Percentiles rank a stretch among this genome's conserved stretches.
Conservation (phyloP, 2,329 filamentous ascomycete genomes). For the Fusarium sp. region DNA sequence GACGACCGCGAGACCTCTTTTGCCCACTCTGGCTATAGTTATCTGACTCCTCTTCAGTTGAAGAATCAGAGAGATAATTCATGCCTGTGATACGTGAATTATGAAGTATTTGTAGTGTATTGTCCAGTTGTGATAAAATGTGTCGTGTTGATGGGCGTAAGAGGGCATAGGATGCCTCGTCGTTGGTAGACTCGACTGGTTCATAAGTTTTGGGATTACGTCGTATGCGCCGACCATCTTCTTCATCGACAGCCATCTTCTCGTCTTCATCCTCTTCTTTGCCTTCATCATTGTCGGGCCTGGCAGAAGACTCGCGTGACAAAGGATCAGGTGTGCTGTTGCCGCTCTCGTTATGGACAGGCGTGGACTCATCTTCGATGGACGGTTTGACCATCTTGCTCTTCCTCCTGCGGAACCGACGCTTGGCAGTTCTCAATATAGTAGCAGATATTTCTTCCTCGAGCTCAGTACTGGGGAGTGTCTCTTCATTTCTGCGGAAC, state of each 20-base stretch:
- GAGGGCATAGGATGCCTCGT: conserved; percentile 70
- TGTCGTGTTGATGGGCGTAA: conserved; percentile 75
- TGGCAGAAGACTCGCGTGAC: conserved; percentile 32
- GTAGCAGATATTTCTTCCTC: conserved; percentile 75
- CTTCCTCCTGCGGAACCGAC: conserved; percentile 59
- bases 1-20: conserved; percentile 42
- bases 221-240: background rate
- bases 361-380: conserved; percentile 31
- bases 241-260: conserved; percentile 8
- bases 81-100: conserved; percentile 64
- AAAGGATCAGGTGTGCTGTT: conserved; percentile 1
- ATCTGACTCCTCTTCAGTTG: conserved; percentile 49
- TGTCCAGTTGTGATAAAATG: conserved; percentile 74
- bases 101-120: conserved; percentile 74
- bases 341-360: conserved; percentile 3
- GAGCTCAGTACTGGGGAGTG: conserved; percentile 66
- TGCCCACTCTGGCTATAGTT: conserved; percentile 34
- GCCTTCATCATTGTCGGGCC: conserved; percentile 23
- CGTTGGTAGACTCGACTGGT: conserved; percentile 72
- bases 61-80: conserved; percentile 50
- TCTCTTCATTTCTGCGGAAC: conserved; percentile 53
- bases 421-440: conserved; percentile 72
- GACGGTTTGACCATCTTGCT: conserved; percentile 27
- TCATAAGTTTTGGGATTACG: conserved; percentile 43
- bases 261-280: conserved; percentile 32